Evolutionary conservation across 805 yeast species (phyloP).

Genomic region (Lachancea kluyveri): DNA sequence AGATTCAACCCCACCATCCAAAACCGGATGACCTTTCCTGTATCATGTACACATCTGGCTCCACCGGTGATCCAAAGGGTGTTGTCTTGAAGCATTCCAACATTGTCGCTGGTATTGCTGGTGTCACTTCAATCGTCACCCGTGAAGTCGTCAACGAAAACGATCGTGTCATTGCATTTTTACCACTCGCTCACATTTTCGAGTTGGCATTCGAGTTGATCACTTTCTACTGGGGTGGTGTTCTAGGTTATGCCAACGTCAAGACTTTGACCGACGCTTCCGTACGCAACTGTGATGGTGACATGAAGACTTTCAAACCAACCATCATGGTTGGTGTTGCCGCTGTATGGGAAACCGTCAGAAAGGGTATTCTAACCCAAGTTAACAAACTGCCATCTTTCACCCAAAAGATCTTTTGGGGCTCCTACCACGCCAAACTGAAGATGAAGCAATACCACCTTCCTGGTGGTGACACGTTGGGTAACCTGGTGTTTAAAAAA

Average conservation of each 20-base stretch:
- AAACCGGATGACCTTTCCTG: slow-evolving; percentile 48
- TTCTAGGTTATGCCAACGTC: slow-evolving; percentile 85
- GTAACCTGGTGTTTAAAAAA: slow-evolving; percentile 72
- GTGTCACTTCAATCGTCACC: slow-evolving; percentile 61
- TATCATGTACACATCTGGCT: slow-evolving; percentile 68
- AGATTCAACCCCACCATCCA: slow-evolving; percentile 38
- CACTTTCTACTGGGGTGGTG: slow-evolving; percentile 82
- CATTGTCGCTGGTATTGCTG: slow-evolving; percentile 81
- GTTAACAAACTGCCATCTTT: slow-evolving; percentile 58
- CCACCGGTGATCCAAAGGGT: slow-evolving; percentile 80
- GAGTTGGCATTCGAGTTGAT: slow-evolving; percentile 84
- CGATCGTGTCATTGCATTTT: slow-evolving; percentile 79
- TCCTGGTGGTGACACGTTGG: slow-evolving; percentile 64
- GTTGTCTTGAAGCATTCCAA: slow-evolving; percentile 58
- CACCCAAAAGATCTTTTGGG: slow-evolving; percentile 83
- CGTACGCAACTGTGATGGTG: slow-evolving; percentile 81
- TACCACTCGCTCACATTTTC: slow-evolving; percentile 95
- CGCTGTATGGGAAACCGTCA: slow-evolving; percentile 94
- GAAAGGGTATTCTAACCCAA: slow-evolving; percentile 84
- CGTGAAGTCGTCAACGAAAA: slow-evolving; percentile 41
- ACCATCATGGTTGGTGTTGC: slow-evolving; percentile 98
- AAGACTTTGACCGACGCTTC: slow-evolving; percentile 83
- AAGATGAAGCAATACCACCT: slow-evolving; percentile 56
- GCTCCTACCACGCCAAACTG: slow-evolving; percentile 70
- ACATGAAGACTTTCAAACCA: slow-evolving; percentile 80